Conservation (phyloP, 352 stramenopile genomes). For the Globisporangium acanthophoron region DNA sequence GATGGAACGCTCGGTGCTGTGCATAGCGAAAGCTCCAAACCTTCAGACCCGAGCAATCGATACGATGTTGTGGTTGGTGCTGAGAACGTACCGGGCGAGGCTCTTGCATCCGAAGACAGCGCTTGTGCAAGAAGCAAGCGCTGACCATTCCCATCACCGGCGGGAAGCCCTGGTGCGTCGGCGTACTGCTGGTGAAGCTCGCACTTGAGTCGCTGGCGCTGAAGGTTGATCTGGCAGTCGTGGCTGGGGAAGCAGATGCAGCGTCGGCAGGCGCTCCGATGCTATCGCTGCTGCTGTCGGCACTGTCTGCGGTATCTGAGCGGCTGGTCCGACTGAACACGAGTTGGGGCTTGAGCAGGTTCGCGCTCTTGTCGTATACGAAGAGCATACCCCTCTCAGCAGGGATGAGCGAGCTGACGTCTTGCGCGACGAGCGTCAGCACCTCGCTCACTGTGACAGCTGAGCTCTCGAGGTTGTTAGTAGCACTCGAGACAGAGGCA, state of each 20-base stretch:
- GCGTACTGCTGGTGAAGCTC: not conserved
- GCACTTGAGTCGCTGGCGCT: not conserved
- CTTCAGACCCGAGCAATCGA: too few relatives aligned
- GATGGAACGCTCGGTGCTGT: conserved; percentile 51
- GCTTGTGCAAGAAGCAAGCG: conserved; percentile 44
- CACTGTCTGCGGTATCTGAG: not conserved
- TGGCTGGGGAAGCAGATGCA: too few relatives aligned
- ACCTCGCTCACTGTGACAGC: conserved; percentile 11
- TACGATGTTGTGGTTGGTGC: too few relatives aligned
- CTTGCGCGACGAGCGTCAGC: conserved; percentile 27
- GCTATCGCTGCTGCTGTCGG: not conserved
- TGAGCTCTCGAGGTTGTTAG: not conserved
- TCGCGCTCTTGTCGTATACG: conserved; percentile 44
- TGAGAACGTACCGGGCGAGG: conserved; percentile 24
- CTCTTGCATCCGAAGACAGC: conserved; percentile 59
- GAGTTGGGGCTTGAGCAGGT: conserved; percentile 37
- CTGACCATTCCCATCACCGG: conserved; percentile 57
- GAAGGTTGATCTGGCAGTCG: not conserved
- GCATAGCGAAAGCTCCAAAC: not conserved
- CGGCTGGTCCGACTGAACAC: conserved; percentile 12
- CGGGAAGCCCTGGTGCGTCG: conserved; percentile 19
- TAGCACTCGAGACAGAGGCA: not conserved
- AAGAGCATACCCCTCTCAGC: conserved; percentile 46
- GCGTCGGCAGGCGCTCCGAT: too few relatives aligned
- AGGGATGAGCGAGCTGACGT: conserved; percentile 33